Evolutionary conservation across 1,284 basidiomycete species (phyloP).

Genomic region (Naganishia cerealis): DNA sequence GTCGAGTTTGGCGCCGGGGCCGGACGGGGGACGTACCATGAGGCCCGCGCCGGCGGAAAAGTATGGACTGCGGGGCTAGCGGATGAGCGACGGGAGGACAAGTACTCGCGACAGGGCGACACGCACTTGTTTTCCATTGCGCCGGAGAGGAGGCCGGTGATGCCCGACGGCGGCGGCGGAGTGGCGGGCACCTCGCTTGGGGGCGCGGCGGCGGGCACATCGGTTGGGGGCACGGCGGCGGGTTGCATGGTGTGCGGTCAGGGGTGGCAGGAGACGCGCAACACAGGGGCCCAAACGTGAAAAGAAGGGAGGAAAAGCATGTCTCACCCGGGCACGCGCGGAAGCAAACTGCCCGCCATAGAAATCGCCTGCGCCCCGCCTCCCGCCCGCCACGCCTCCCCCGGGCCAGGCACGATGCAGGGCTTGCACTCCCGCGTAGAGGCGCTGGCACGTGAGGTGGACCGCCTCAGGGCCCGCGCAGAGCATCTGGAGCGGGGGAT

Average conservation of each 20-base stretch:
- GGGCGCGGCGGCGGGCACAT: too few species aligned
- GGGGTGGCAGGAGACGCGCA: too few species aligned
- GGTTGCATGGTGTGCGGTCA: too few species aligned
- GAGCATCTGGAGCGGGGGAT: slow-evolving; percentile 26
- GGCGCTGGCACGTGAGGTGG: slow-evolving; percentile 14
- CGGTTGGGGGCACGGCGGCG: too few species aligned
- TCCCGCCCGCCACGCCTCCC: too few species aligned
- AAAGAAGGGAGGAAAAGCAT: too few species aligned
- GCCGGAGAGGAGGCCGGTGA: not conserved
- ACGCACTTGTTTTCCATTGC: slow-evolving; percentile 30
- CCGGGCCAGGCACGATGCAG: not conserved
- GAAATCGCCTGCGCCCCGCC: too few species aligned
- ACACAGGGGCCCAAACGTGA: too few species aligned
- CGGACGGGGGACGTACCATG: slow-evolving; percentile 64
- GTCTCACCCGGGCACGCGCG: too few species aligned
- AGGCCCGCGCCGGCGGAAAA: slow-evolving; percentile 95
- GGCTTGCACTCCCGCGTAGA: slow-evolving; percentile 19
- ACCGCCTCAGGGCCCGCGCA: slow-evolving; percentile 17
- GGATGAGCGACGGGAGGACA: not conserved
- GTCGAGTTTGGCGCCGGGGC: slow-evolving; percentile 26
- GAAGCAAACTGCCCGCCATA: too few species aligned
- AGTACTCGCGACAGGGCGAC: not conserved
- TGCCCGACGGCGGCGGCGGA: not conserved
- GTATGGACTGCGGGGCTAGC: slow-evolving; percentile 75
- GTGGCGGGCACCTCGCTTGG: too few species aligned